Evolutionary conservation across 2,329 filamentous ascomycete genomes (phyloP), one percentile per base, ranked within the genome.

Genomic region (Hirsutella thompsonii): DNA sequence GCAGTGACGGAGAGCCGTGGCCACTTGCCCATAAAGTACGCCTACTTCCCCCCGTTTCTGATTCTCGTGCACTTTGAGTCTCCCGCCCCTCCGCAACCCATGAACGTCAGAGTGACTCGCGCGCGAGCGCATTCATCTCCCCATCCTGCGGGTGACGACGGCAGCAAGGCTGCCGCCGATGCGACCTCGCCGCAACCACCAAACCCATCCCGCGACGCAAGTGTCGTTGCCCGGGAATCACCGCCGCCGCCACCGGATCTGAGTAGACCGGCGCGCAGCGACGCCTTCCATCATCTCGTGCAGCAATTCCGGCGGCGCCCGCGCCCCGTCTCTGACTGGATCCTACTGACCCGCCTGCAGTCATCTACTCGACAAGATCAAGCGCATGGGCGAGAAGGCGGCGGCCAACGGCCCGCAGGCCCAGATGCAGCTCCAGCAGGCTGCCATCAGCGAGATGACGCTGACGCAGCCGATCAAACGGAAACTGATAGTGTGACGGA

Each of bases 1-100:
- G 74, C 73, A 20, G 58, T 82, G 38, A 67, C 72, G 39, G 70
- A 79, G 50, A 72, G 76, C 48, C 65, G 67, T 36, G 71, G 73
- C 10, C 67, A 72, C 44, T 52, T 75, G 41, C 70, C 73, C 20
- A 69, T 79, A 40, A 69, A 71, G 74, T 78, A 74, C 48, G 72
- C 54, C 34, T 55, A 52, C 42, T 60, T 57, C 39, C 55, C 52
- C 47, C 60, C 52, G 42, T 59, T 57, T 47, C 43, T 57, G 18
- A 55, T 62, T 38, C 42, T 58, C 40, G 51, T 60, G 43, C 45
- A 57, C 39, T 49, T 55, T 6, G 43, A 48, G 43, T 21, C 36
- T 14, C 39, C 39, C 43, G 35, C 34, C n/a, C 40, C 41, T n/a
- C 14, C 34, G 37, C 42, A 18, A n/a, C 43, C 20, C 21, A 40